These are phyloP conservation scores for Coemansia asiatica DNA, from an alignment of 192 early-diverging fungal genomes.

Conservation along the genomic window DNA sequence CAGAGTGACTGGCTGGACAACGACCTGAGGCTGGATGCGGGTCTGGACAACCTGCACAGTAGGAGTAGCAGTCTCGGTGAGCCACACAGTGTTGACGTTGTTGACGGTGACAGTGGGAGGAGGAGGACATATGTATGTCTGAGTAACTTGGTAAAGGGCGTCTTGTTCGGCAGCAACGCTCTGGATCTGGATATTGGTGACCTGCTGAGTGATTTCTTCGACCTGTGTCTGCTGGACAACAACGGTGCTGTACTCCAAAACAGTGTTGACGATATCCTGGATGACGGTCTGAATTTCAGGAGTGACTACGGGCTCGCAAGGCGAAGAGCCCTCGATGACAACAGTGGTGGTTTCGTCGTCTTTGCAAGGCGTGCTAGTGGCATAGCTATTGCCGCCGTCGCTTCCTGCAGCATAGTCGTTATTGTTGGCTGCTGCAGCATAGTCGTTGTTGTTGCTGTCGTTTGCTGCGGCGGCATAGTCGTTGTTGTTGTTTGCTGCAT, in stretches of 20 bases:
- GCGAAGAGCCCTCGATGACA: conserved; percentile 23
- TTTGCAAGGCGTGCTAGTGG: not conserved
- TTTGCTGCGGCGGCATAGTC: conserved; percentile 4
- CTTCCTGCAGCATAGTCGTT: conserved; percentile 9
- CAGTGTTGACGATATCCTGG: conserved; percentile 36
- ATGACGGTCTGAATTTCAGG: conserved; percentile 39
- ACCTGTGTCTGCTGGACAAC: conserved; percentile 37
- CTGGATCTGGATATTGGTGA: conserved; percentile 44
- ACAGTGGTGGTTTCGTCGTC: conserved; percentile 24
- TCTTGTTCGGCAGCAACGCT: conserved; percentile 42
- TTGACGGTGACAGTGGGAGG: conserved; percentile 41
- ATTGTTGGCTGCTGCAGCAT: conserved; percentile 4
- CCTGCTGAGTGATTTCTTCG: conserved; percentile 27
- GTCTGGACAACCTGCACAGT: conserved; percentile 51
- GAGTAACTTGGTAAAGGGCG: conserved; percentile 49
- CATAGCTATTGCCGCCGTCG: not conserved
- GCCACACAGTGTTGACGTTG: conserved; percentile 48
- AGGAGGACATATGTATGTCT: conserved; percentile 46
- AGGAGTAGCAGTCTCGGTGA: conserved; percentile 47
- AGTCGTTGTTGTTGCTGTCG: conserved; percentile 12
- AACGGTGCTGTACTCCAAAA: conserved; percentile 45
- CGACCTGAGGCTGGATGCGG: conserved; percentile 43
- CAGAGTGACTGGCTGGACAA: conserved; percentile 49
- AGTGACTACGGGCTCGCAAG: conserved; percentile 32
- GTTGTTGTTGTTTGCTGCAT: not conserved